Percentiles rank a stretch among this genome's conserved stretches.
Evolutionary conservation across 108 stramenopile species (phyloP).

Genomic region (Conticribra weissflogii): DNA sequence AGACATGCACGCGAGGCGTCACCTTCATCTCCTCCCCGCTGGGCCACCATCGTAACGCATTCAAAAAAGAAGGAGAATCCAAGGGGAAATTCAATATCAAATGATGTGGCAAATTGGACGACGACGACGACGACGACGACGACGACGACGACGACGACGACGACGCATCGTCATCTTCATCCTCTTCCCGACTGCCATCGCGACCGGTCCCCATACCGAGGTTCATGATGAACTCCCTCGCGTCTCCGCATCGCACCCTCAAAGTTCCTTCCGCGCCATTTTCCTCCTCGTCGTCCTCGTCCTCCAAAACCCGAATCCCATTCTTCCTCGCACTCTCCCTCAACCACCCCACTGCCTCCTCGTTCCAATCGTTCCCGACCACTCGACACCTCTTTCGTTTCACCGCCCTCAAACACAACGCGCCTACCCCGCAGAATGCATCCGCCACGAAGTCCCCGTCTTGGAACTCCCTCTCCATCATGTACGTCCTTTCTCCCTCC

Average conservation of each 20-base stretch:
- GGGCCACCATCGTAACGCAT: constrained; percentile 83
- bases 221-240: constrained; percentile 79
- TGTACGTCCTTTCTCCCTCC: constrained; percentile 82
- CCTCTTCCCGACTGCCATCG: no score
- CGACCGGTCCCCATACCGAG: constrained; percentile 54
- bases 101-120: constrained; percentile 68
- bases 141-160: no score
- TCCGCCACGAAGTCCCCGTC: constrained; percentile 78
- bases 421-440: constrained; percentile 96
- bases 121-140: constrained; percentile 8
- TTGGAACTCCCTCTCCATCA: constrained; percentile 67
- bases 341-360: constrained; percentile 66
- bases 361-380: constrained; percentile 94
- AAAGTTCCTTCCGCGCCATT: no score
- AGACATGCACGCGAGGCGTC: constrained; percentile 61
- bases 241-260: constrained; percentile 65
- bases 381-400: constrained; percentile 50
- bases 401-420: constrained; percentile 85
- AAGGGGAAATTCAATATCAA: constrained; percentile 85
- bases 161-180: no score
- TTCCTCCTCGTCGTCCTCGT: no score
- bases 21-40: constrained; percentile 25
- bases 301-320: constrained; percentile 25
- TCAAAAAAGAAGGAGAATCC: constrained; percentile 65
- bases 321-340: constrained; percentile 54